Conservation (phyloP, 106 monocot genomes). For the Chionographis japonica region DNA sequence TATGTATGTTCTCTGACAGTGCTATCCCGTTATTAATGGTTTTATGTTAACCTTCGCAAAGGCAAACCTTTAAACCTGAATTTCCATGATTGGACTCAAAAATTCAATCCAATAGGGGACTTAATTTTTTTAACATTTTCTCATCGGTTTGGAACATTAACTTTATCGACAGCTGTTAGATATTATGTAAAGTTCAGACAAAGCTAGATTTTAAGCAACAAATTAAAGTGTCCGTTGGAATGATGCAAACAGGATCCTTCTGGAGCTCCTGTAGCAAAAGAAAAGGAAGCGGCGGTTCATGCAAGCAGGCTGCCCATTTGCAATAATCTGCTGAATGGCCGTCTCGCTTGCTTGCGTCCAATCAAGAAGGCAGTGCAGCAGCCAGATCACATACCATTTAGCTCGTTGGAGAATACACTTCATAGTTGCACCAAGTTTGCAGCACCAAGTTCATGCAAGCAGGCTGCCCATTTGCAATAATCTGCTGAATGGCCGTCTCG, state of each 20-base stretch:
- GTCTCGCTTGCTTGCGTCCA: conserved; percentile 68
- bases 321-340: conserved; percentile 50
- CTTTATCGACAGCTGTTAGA: too few species aligned
- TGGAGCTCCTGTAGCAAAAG: conserved; percentile 58
- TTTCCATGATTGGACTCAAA: too few species aligned
- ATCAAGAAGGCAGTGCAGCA: conserved; percentile 33
- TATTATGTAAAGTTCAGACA: too few species aligned
- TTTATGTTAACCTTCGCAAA: background rate
- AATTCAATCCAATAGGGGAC: too few species aligned
- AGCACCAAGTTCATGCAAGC: too few species aligned
- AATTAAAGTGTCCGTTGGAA: too few species aligned
- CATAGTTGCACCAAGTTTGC: background rate
- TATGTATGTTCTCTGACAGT: conserved; percentile 6
- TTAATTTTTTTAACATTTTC: too few species aligned
- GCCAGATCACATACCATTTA: conserved; percentile 42
- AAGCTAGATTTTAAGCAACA: too few species aligned
- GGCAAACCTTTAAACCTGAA: too few species aligned
- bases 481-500: conserved; percentile 44
- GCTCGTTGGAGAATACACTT: conserved; percentile 66
- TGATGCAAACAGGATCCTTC: conserved; percentile 56
- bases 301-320: conserved; percentile 63
- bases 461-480: conserved; percentile 71
- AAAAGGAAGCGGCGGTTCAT: conserved; percentile 45
- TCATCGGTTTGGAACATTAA: too few species aligned
- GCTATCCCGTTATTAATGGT: background rate